Evolutionary conservation across 2,329 filamentous ascomycete genomes (phyloP).

Genomic region (Bisporella sp.): DNA sequence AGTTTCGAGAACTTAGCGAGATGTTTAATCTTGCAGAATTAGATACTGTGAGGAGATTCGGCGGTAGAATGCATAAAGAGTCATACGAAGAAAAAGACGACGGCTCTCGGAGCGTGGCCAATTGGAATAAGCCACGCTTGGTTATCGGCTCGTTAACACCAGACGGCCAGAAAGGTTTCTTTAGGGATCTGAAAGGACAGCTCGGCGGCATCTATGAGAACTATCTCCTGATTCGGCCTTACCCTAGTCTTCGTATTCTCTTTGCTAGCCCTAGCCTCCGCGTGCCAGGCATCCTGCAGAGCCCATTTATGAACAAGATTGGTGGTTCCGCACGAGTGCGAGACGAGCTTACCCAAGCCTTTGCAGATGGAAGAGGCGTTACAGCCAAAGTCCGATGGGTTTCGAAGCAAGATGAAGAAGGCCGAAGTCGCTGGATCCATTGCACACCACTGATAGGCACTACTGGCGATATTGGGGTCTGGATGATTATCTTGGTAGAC

Average conservation of each 20-base stretch:
- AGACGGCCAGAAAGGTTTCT: conserved; percentile 8
- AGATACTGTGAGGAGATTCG: conserved; percentile 53
- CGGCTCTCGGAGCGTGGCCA: conserved; percentile 18
- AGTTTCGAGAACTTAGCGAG: conserved; percentile 59
- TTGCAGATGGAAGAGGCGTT: conserved; percentile 62
- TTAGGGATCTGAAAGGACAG: conserved; percentile 20
- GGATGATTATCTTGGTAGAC: conserved; percentile 71
- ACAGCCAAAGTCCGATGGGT: conserved; percentile 72
- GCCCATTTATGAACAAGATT: conserved; percentile 46
- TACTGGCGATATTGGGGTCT: conserved; percentile 64
- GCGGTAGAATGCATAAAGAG: conserved; percentile 54
- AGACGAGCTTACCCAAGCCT: conserved; percentile 46
- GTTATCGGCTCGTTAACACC: conserved; percentile 31
- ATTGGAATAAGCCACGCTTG: conserved; percentile 35
- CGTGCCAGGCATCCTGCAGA: conserved; percentile 60
- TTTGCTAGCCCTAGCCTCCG: conserved; percentile 63
- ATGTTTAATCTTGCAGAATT: conserved; percentile 65
- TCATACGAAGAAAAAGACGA: conserved; percentile 39
- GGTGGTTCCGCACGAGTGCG: conserved; percentile 42
- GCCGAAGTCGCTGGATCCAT: conserved; percentile 67
- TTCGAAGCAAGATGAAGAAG: conserved; percentile 38
- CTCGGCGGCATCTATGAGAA: conserved; percentile 42
- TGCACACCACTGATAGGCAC: conserved; percentile 65
- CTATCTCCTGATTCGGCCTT: conserved; percentile 59
- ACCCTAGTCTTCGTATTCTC: conserved; percentile 57